phyloP scores from a whole-genome alignment of 2,329 filamentous ascomycete species.

The Paecilomyces sp. region DNA sequence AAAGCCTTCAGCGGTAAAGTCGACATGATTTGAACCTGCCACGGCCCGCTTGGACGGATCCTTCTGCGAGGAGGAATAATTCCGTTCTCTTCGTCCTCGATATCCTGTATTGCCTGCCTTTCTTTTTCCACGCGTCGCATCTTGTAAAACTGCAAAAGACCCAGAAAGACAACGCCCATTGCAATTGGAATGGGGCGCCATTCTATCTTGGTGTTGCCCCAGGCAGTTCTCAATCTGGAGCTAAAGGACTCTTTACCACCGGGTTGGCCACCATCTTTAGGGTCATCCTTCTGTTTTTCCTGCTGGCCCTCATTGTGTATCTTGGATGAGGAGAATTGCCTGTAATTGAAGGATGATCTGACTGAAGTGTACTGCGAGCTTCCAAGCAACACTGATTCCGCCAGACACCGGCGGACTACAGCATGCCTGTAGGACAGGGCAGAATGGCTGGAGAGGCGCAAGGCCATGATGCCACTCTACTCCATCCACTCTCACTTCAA shows the following conservation, averaged over 20 bases:
- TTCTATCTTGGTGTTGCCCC: slow-evolving; percentile 61
- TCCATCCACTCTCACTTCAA: slow-evolving; percentile 17
- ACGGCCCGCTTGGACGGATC: slow-evolving; percentile 77
- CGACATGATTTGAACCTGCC: slow-evolving; percentile 92
- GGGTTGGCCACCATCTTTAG: slow-evolving; percentile 28
- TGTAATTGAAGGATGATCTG: slow-evolving; percentile 2
- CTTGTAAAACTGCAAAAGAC: slow-evolving; percentile 76
- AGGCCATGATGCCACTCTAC: slow-evolving; percentile 25
- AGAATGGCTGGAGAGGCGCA: slow-evolving; percentile 22
- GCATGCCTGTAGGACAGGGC: slow-evolving; percentile 15
- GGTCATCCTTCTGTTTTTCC: slow-evolving; percentile 22
- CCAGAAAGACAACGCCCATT: slow-evolving; percentile 77
- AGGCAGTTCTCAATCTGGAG: slow-evolving; percentile 50
- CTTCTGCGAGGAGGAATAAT: slow-evolving; percentile 48
- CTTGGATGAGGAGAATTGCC: slow-evolving; percentile 32
- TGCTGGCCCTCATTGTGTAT: slow-evolving; percentile 18
- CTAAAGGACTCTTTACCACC: slow-evolving; percentile 48
- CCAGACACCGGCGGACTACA: slow-evolving; percentile 11
- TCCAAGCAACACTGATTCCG: slow-evolving; percentile 21
- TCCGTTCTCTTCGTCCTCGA: slow-evolving; percentile 26
- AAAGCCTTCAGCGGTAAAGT: slow-evolving; percentile 85
- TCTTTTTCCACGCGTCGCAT: slow-evolving; percentile 48
- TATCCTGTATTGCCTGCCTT: slow-evolving; percentile 41
- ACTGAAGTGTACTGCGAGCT: slow-evolving; percentile 24
- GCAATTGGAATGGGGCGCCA: slow-evolving; percentile 90